These are phyloP conservation scores for Didymella glomerata DNA, from an alignment of 2,329 filamentous ascomycete species.

Conservation along the genomic window DNA sequence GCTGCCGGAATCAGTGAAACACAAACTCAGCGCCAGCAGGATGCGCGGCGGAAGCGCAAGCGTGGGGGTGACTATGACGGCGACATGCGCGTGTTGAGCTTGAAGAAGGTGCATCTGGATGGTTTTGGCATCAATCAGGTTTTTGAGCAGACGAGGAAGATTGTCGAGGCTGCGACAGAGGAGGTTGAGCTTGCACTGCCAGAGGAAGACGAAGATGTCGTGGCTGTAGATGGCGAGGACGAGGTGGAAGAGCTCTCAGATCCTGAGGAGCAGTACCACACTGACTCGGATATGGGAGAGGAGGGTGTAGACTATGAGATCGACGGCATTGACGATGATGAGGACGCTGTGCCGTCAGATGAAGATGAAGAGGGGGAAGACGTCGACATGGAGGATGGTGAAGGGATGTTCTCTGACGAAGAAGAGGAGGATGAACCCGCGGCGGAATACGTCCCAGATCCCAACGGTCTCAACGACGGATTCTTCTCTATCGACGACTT, in stretches of 20 bases:
- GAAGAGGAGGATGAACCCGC: conserved; percentile 57
- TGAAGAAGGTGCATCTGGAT: conserved; percentile 83
- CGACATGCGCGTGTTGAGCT: conserved; percentile 67
- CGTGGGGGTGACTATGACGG: conserved; percentile 62
- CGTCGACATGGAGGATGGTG: conserved; percentile 44
- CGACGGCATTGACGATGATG: conserved; percentile 45
- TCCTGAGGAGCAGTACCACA: conserved; percentile 43
- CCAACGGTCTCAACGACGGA: conserved; percentile 89
- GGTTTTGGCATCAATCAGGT: conserved; percentile 90
- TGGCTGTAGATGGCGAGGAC: conserved; percentile 33
- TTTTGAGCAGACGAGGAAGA: conserved; percentile 90
- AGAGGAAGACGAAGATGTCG: conserved; percentile 36
- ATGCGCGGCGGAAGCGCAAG: conserved; percentile 79
- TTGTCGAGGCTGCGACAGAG: conserved; percentile 71
- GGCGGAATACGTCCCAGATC: conserved; percentile 73
- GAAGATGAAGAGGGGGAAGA: conserved; percentile 46
- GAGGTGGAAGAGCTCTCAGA: conserved; percentile 46
- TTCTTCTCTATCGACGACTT: conserved; percentile 99
- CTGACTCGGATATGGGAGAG: conserved; percentile 40
- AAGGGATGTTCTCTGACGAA: conserved; percentile 51
- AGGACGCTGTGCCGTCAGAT: conserved; percentile 38
- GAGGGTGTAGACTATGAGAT: conserved; percentile 48
- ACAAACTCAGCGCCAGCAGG: conserved; percentile 73
- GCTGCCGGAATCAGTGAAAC: conserved; percentile 76
- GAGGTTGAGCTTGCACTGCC: conserved; percentile 62